Conservation (phyloP, 2,329 filamentous ascomycete genomes). For the Teratosphaeria gauchensis region DNA sequence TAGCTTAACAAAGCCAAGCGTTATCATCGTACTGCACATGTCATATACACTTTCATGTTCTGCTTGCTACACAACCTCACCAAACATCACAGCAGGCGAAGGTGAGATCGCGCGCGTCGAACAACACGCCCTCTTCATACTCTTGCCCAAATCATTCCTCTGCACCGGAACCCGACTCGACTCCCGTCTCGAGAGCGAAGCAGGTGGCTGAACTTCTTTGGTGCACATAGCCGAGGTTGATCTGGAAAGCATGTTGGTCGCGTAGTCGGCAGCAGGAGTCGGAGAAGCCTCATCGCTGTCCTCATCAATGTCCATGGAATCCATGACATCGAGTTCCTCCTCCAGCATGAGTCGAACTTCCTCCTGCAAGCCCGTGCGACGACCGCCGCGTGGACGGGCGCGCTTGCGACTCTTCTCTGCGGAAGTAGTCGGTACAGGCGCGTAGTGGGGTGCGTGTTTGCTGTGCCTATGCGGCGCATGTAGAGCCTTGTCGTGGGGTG, state of each 20-base stretch:
- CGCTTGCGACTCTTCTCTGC: conserved; percentile 22
- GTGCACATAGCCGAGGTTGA: conserved; percentile 5
- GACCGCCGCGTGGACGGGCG: conserved; percentile 19
- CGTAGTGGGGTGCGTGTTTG: conserved; percentile 15
- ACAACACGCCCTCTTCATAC: conserved; percentile 22
- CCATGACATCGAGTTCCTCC: conserved; percentile 18
- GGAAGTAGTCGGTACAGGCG: conserved; percentile 1
- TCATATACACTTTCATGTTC: neutral
- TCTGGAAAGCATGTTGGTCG: conserved; percentile 16
- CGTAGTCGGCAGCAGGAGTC: conserved; percentile 17
- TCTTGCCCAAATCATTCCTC: conserved; percentile 20
- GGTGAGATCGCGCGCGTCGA: conserved; percentile 13
- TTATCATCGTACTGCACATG: neutral
- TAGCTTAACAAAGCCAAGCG: neutral
- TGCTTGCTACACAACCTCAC: conserved; percentile 5
- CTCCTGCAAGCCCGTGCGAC: conserved; percentile 25
- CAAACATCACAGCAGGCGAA: conserved; percentile 15
- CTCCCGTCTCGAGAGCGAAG: conserved; percentile 11
- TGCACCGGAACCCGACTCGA: conserved; percentile 18
- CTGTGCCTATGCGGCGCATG: conserved; percentile 24
- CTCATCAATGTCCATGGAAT: conserved; percentile 18
- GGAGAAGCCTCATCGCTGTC: conserved; percentile 13
- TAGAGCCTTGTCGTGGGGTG: conserved; percentile 22
- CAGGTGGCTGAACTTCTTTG: conserved; percentile 18
- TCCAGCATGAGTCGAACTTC: conserved; percentile 25